Conservation (phyloP, 805 yeast genomes). For the Candida schatavii region DNA sequence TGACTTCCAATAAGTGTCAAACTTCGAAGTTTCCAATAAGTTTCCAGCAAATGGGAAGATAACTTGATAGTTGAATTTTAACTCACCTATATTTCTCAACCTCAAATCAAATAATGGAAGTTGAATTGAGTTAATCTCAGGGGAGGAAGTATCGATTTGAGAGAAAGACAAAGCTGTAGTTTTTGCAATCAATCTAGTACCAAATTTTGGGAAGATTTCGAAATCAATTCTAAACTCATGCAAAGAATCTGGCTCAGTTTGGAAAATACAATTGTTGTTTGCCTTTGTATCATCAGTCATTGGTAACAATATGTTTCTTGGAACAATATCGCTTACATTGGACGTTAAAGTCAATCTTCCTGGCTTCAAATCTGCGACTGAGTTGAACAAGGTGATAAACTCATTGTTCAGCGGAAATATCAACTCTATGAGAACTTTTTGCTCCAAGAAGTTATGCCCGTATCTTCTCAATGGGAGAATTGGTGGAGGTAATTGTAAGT, state of each 20-base stretch:
- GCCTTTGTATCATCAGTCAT: slow-evolving; percentile 53
- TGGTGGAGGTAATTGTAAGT: slow-evolving; percentile 91
- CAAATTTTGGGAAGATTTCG: slow-evolving; percentile 92
- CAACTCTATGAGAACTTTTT: slow-evolving; percentile 79
- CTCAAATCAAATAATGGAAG: slow-evolving; percentile 82
- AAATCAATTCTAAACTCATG: slow-evolving; percentile 70
- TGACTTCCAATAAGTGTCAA: slow-evolving; percentile 94
- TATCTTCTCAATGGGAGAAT: slow-evolving; percentile 89
- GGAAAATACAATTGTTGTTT: slow-evolving; percentile 71
- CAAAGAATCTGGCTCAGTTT: slow-evolving; percentile 68
- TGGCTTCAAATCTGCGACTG: slow-evolving; percentile 49
- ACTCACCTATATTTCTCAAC: slow-evolving; percentile 76
- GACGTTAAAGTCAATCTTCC: slow-evolving; percentile 85
- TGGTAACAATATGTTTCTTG: slow-evolving; percentile 81
- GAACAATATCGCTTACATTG: slow-evolving; percentile 74
- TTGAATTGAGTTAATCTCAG: slow-evolving; percentile 39
- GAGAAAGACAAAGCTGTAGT: slow-evolving; percentile 69
- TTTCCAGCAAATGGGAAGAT: slow-evolving; percentile 86
- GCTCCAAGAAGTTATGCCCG: slow-evolving; percentile 94
- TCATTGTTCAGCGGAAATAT: slow-evolving; percentile 49
- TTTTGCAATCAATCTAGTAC: slow-evolving; percentile 88
- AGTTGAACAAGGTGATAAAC: slow-evolving; percentile 47
- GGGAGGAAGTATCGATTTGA: slow-evolving; percentile 37
- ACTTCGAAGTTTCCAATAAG: slow-evolving; percentile 84
- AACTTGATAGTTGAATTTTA: slow-evolving; percentile 73